Percentiles rank a stretch among this genome's conserved stretches.
Conservation (phyloP, 2,329 filamentous ascomycete genomes). For the Torrubiellomyces zombiae region DNA sequence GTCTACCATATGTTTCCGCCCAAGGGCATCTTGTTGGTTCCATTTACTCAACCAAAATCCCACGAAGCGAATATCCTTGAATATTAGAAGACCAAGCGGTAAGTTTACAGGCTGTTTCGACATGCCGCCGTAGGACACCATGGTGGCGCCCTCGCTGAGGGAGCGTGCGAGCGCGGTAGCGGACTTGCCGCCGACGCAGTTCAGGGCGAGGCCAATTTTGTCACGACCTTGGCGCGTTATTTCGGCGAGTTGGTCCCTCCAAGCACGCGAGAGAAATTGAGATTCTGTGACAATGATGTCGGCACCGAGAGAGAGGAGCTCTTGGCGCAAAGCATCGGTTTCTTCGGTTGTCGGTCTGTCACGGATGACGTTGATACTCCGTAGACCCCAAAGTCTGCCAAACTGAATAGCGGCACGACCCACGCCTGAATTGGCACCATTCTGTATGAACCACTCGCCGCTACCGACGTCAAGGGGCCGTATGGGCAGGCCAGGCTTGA, state of each 20-base stretch:
- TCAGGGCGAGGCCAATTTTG: slow-evolving; percentile 61
- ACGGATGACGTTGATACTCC: slow-evolving; percentile 79
- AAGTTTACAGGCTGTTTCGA: slow-evolving; percentile 68
- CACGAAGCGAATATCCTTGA: slow-evolving; percentile 75
- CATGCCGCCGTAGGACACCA: slow-evolving; percentile 97
- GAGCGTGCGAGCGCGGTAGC: slow-evolving; percentile 64
- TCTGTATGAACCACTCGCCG: slow-evolving; percentile 89
- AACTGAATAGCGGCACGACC: slow-evolving; percentile 85
- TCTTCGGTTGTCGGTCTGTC: slow-evolving; percentile 48
- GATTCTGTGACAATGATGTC: slow-evolving; percentile 39
- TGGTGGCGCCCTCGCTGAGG: slow-evolving; percentile 48
- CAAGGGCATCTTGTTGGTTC: slow-evolving; percentile 57
- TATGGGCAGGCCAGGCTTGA: slow-evolving; percentile 28
- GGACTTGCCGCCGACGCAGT: slow-evolving; percentile 84
- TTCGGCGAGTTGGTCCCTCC: slow-evolving; percentile 42
- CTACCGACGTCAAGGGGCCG: slow-evolving; percentile 26
- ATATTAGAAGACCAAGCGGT: slow-evolving; percentile 76
- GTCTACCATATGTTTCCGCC: slow-evolving; percentile 66
- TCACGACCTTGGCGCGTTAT: slow-evolving; percentile 58
- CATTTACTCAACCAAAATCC: slow-evolving; percentile 94
- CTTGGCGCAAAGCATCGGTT: slow-evolving; percentile 40
- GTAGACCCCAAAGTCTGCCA: slow-evolving; percentile 68
- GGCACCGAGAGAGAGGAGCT: slow-evolving; percentile 37
- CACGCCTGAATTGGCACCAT: slow-evolving; percentile 88
- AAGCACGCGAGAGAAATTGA: slow-evolving; percentile 39